Percentiles rank a stretch among this genome's conserved stretches.
Evolutionary conservation across 2,329 filamentous ascomycete species (phyloP).

Genomic region (Fusarium ramigenum): DNA sequence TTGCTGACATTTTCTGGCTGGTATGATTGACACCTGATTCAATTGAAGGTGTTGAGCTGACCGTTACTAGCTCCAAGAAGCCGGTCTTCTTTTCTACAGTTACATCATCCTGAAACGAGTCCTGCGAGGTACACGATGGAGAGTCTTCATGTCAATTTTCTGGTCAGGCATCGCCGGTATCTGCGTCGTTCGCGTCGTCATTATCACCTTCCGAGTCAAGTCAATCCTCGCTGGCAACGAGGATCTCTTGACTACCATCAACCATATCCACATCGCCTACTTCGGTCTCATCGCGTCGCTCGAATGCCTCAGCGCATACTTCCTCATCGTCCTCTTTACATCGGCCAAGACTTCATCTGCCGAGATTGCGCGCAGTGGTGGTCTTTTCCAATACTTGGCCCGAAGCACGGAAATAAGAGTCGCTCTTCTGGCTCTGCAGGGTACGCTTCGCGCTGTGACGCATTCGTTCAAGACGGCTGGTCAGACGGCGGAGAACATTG

Average conservation of each 20-base stretch:
- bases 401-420: constrained; percentile 51
- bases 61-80: constrained; percentile 50
- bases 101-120: constrained; percentile 62
- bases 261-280: constrained; percentile 52
- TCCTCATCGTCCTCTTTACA: constrained; percentile 50
- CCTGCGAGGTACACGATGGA: constrained; percentile 51
- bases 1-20: constrained; percentile 53
- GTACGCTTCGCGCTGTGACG: constrained; percentile 49
- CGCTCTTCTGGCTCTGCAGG: constrained; percentile 49
- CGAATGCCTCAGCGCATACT: constrained; percentile 51
- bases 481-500: constrained; percentile 48
- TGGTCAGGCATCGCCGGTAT: constrained; percentile 65
- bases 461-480: constrained; percentile 51
- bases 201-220: constrained; percentile 46
- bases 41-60: not conserved
- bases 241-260: constrained; percentile 44
- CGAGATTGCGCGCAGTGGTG: constrained; percentile 42
- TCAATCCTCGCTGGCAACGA: constrained; percentile 41
- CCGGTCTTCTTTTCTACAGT: constrained; percentile 57
- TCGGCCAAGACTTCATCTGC: constrained; percentile 37
- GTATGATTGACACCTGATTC: constrained; percentile 33
- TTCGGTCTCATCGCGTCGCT: constrained; percentile 51
- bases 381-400: constrained; percentile 51
- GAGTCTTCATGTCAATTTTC: constrained; percentile 61
- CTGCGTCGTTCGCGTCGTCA: constrained; percentile 56